Evolutionary conservation across 2,329 filamentous ascomycete species (phyloP).

Genomic region (Pestalotiopsis sp.): DNA sequence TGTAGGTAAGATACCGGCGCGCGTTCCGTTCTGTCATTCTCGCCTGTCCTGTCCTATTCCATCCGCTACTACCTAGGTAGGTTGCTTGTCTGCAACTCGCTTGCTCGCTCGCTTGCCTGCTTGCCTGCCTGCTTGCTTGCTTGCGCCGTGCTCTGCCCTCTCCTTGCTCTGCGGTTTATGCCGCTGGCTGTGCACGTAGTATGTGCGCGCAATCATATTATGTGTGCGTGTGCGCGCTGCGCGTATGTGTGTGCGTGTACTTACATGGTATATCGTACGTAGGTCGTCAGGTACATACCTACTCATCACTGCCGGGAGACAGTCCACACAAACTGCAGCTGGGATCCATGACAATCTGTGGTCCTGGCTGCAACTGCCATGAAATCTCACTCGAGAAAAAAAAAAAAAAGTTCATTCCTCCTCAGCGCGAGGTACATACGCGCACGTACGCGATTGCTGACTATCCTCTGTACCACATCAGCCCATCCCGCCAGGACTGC

Average conservation of each 20-base stretch:
- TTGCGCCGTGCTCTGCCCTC: neutral
- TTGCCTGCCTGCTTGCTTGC: neutral
- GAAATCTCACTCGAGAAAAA: neutral
- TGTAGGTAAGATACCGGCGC: neutral
- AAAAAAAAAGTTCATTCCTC: neutral
- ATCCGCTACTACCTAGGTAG: neutral
- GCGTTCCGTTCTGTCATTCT: neutral
- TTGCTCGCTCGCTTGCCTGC: neutral
- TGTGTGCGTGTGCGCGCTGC: neutral
- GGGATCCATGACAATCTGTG: neutral
- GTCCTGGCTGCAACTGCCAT: neutral
- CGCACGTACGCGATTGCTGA: neutral
- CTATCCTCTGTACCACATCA: neutral
- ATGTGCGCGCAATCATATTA: neutral
- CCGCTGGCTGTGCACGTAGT: neutral
- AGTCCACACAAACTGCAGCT: conserved; percentile 8
- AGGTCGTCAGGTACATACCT: neutral
- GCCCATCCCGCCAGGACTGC: neutral
- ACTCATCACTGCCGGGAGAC: neutral
- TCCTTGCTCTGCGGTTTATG: too few relatives aligned
- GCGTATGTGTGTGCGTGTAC: neutral
- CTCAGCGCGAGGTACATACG: neutral
- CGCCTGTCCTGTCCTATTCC: neutral
- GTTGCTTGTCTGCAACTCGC: neutral
- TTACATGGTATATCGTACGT: neutral